Base-by-base conservation (phyloP, 2,329 filamentous ascomycete species). In the Colletotrichum liaoningense region DNA sequence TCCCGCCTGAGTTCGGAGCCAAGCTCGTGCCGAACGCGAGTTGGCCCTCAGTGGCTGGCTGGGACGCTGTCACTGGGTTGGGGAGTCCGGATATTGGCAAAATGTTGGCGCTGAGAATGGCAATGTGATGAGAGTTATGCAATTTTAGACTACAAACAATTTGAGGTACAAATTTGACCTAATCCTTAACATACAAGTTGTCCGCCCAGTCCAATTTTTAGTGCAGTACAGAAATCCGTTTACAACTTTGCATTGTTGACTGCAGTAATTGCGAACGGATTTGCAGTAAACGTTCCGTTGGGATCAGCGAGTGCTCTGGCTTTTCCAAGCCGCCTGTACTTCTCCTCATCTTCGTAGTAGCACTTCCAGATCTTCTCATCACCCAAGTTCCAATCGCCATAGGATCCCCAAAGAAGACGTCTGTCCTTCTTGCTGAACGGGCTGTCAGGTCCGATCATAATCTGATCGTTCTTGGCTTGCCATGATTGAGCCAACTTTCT, bases 31-130 rank as follows among this genome's bases (percentile, higher is more conserved):
- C 76, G 5, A 71, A 75, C 19, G 80, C 80, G 8, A 77, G 80
- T 19, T 83, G 78, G 77, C 74, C 76, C 5, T 78, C 80, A 3
- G 77, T 75, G 5, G 73, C 75, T 24, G 82, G 81, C 19, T 84
- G 82, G 82, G 82, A 84, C 65, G 81, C 81, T 7, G 77, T 77
- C 14, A 82, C 81, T 4, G 87, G 87, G 0, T 79, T 84, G 9
- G 87, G 87, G 6, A 86, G 86, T 1, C 87, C 87, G 0, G 76
- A 83, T 56, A 87, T 86, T 63, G 77, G 81, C 30, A 78, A 79
- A 57, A 75, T 87, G 14, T 9, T 73, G 4, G 55, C 59, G 64
- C 62, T 63, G 14, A 63, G 68, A 9, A 71, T 74, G 72, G 54
- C 67, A 14, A 58, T 63, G 63, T 57, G 42, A 49, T 49, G 19